These are phyloP conservation scores for Ambrosia hybrid DNA, from an alignment of 140 eudicot species.

Conservation along the genomic window DNA sequence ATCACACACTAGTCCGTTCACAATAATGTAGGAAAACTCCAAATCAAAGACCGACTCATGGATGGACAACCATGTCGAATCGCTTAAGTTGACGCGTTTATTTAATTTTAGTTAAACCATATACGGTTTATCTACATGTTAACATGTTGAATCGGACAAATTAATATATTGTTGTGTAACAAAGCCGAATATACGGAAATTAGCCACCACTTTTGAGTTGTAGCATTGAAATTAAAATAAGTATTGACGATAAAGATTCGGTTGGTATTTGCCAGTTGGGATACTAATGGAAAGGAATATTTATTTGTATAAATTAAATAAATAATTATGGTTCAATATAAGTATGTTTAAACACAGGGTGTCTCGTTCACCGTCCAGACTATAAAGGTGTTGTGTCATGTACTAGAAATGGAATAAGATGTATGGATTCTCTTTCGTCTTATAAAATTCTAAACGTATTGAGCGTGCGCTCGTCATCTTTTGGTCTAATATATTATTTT, in stretches of 20 bases:
- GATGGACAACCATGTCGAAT: background rate
- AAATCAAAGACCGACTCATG: background rate
- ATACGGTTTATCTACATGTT: background rate
- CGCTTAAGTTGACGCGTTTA: background rate
- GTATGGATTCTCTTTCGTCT: constrained; percentile 15
- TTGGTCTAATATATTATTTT: background rate
- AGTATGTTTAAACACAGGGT: constrained; percentile 1
- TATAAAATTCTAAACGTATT: constrained; percentile 1
- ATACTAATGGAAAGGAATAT: constrained; percentile 10
- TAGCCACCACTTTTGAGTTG: constrained; percentile 19
- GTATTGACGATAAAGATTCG: constrained; percentile 17
- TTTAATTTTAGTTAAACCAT: background rate
- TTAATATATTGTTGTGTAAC: background rate
- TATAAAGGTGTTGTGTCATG: constrained; percentile 11
- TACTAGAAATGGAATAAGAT: background rate
- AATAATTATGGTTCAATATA: background rate
- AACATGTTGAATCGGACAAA: constrained; percentile 2
- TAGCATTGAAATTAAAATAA: background rate
- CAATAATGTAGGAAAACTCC: background rate
- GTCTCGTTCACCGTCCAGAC: constrained; percentile 7
- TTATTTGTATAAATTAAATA: background rate
- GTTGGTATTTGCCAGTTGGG: constrained; percentile 21
- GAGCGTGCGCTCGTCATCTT: background rate
- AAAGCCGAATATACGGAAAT: constrained; percentile 13
- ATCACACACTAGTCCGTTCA: too few relatives aligned